phyloP scores from a whole-genome alignment of 257 asterid genomes.

The Petunia axillaris region DNA sequence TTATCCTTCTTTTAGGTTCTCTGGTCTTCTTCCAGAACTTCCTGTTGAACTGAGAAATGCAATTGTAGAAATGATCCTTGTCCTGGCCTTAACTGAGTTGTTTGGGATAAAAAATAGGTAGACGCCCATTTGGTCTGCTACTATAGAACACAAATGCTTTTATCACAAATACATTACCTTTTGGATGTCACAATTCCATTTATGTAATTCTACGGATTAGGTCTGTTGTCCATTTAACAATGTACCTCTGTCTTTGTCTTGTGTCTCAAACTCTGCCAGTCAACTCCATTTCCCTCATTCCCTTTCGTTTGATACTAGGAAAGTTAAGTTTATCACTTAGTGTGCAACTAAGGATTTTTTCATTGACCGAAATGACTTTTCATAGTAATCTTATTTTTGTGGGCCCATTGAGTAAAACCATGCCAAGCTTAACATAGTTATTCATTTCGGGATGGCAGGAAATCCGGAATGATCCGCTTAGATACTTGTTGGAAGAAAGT shows the following conservation, averaged over 20 bases:
- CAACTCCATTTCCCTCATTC: conserved; percentile 13
- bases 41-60: background rate
- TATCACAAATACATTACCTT: background rate
- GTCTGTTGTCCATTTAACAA: background rate
- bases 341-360: background rate
- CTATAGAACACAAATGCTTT: background rate
- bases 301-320: background rate
- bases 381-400: background rate
- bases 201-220: background rate
- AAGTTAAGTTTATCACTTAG: background rate
- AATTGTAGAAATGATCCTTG: conserved; percentile 8
- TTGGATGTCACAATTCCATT: conserved; percentile 2
- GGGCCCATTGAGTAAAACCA: background rate
- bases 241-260: background rate
- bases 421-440: background rate
- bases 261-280: background rate
- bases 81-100: background rate
- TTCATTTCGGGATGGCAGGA: conserved; percentile 6
- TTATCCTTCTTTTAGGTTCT: background rate
- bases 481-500: background rate
- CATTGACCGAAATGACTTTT: background rate
- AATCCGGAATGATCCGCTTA: background rate
- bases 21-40: background rate
- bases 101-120: background rate
- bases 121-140: conserved; percentile 12